Evolutionary conservation across 495 filamentous ascomycete genomes (phyloP).

Genomic region (Aspergillus campestris): DNA sequence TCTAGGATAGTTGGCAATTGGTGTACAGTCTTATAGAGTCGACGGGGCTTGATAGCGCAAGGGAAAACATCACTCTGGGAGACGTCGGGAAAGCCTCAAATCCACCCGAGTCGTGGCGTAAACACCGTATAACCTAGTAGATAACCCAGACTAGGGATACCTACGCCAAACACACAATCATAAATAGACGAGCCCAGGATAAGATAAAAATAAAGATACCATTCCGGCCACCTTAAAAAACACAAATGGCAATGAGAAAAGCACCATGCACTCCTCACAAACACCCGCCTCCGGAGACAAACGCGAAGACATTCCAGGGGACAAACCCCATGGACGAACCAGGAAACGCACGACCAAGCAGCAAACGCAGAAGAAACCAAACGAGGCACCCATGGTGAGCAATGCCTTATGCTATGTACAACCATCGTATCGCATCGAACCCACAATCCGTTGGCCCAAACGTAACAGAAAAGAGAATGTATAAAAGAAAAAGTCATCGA

Average conservation of each 20-base stretch:
- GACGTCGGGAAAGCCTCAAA: too few species aligned
- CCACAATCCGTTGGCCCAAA: constrained; percentile 4
- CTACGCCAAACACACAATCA: too few species aligned
- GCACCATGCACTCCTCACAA: constrained; percentile 21
- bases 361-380: constrained; percentile 12
- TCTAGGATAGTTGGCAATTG: too few species aligned
- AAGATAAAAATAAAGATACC: constrained; percentile 1
- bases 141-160: too few species aligned
- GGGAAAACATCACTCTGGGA: too few species aligned
- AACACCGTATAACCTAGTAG: too few species aligned
- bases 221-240: constrained; percentile 7
- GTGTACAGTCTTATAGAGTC: too few species aligned
- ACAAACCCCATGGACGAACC: constrained; percentile 9
- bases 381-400: not conserved
- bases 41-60: too few species aligned
- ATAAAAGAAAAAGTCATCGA: constrained; percentile 1
- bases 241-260: not conserved
- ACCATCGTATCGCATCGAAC: constrained; percentile 17
- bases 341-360: constrained; percentile 5
- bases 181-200: too few species aligned
- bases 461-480: constrained; percentile 1
- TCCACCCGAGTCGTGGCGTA: too few species aligned
- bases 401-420: constrained; percentile 20
- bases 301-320: constrained; percentile 9
- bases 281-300: constrained; percentile 12